A percentile compares a stretch with the other conserved stretches of the same genome.
These are phyloP conservation scores for Aspergillus homomorphus DNA, from an alignment of 495 filamentous ascomycete species.

Conservation along the genomic window DNA sequence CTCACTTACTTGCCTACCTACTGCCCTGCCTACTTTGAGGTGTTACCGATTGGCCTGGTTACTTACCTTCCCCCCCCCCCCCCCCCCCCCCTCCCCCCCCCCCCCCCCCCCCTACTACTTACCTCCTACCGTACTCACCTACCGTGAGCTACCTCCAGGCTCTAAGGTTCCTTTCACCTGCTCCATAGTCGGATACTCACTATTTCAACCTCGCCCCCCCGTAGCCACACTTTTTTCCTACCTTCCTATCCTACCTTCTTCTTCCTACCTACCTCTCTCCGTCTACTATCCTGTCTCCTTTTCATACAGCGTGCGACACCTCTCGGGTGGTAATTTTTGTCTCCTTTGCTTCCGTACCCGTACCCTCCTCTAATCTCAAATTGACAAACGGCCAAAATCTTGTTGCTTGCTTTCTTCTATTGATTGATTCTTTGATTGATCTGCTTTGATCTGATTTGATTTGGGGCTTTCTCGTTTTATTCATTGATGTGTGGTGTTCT, in stretches of 20 bases:
- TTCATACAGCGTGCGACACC: background rate
- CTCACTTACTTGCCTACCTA: no score
- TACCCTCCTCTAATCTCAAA: no score
- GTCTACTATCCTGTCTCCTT: background rate
- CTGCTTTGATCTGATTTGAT: no score
- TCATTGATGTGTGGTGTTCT: conserved; percentile 11
- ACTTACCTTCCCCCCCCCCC: no score
- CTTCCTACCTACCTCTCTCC: conserved; percentile 6
- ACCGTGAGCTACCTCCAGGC: no score
- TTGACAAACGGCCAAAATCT: no score
- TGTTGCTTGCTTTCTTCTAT: no score
- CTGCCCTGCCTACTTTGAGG: background rate
- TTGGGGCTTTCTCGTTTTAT: no score
- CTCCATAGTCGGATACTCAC: background rate
- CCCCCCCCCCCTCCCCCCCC: no score
- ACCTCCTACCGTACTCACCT: background rate
- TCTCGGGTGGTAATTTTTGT: conserved; percentile 10
- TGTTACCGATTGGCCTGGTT: background rate
- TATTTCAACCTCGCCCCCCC: conserved; percentile 18
- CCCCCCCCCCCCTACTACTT: no score
- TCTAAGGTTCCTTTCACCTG: no score
- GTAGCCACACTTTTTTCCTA: conserved; percentile 11
- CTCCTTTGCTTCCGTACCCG: conserved; percentile 1
- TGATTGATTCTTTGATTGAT: no score
- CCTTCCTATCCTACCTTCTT: conserved; percentile 21